Conservation (phyloP, 495 filamentous ascomycete genomes). For the Astrothelium subdiscretum region DNA sequence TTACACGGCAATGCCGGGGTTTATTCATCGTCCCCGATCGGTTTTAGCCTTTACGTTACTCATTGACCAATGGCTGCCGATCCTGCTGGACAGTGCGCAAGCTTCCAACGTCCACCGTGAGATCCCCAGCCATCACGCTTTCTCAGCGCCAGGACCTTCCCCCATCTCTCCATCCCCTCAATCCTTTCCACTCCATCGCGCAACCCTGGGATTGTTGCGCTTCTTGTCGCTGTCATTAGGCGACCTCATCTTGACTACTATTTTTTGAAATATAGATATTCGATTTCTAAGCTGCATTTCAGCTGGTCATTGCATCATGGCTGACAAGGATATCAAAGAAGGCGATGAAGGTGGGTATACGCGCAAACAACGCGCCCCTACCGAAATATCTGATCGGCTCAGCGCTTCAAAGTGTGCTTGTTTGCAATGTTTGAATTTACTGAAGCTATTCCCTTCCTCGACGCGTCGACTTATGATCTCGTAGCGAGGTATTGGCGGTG, state of each 20-base stretch:
- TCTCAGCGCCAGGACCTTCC: neutral
- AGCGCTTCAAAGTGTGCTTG: neutral
- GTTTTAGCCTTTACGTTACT: neutral
- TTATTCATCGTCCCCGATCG: no score
- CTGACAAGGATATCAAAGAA: slow-evolving; percentile 30
- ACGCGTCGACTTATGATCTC: neutral
- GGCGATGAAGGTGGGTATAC: slow-evolving; percentile 34
- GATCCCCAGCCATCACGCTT: neutral
- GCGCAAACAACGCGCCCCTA: slow-evolving; percentile 3
- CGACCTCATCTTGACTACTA: neutral
- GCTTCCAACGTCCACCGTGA: neutral
- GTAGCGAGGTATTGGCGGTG: neutral
- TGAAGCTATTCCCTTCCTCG: neutral
- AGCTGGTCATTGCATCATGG: slow-evolving; percentile 18
- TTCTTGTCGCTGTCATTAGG: neutral
- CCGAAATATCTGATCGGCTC: neutral
- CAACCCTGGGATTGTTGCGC: neutral
- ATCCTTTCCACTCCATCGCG: slow-evolving; percentile 4
- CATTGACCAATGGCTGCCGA: neutral
- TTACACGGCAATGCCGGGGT: neutral
- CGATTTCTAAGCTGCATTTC: neutral
- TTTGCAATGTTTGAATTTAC: neutral
- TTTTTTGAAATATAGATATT: neutral
- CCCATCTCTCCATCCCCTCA: neutral
- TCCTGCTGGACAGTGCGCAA: neutral